Conservation (phyloP, 1,139 yeast species). For the Saccharomyces pastorianus region DNA sequence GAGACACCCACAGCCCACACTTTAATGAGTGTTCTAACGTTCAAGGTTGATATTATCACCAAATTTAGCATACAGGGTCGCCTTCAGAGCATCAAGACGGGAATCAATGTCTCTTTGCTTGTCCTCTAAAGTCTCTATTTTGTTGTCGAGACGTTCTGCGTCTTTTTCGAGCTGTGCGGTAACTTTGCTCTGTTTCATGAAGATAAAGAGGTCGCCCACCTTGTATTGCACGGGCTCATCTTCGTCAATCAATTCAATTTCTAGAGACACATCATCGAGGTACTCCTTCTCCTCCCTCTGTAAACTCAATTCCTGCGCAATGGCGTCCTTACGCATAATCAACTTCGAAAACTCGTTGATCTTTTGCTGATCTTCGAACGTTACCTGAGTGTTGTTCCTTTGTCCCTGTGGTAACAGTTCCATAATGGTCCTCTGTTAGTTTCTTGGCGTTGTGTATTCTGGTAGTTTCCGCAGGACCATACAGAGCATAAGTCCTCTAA, state of each 20-base stretch:
- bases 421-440: constrained; percentile 28
- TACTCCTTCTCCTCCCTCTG: constrained; percentile 72
- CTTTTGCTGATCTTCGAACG: constrained; percentile 81
- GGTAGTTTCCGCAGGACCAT: neutral
- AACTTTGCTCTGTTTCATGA: constrained; percentile 57
- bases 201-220: constrained; percentile 66
- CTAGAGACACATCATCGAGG: constrained; percentile 76
- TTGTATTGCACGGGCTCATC: constrained; percentile 56
- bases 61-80: constrained; percentile 74
- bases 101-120: constrained; percentile 46
- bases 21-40: constrained; percentile 24
- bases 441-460: neutral
- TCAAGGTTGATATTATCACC: constrained; percentile 87
- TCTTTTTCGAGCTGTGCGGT: constrained; percentile 59
- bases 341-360: constrained; percentile 84
- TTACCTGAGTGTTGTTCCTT: constrained; percentile 64
- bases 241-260: constrained; percentile 74
- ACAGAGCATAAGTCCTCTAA: neutral
- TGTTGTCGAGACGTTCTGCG: constrained; percentile 41
- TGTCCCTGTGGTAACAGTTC: constrained; percentile 60
- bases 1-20: constrained; percentile 1
- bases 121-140: constrained; percentile 41
- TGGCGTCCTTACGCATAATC: constrained; percentile 57
- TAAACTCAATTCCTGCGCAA: constrained; percentile 43
- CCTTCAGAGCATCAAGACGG: constrained; percentile 54